Evolutionary conservation across 768 basidiomycete genomes (phyloP), one percentile per base, ranked within the genome.

Genomic region (Hortiboletus flavorubellus): DNA sequence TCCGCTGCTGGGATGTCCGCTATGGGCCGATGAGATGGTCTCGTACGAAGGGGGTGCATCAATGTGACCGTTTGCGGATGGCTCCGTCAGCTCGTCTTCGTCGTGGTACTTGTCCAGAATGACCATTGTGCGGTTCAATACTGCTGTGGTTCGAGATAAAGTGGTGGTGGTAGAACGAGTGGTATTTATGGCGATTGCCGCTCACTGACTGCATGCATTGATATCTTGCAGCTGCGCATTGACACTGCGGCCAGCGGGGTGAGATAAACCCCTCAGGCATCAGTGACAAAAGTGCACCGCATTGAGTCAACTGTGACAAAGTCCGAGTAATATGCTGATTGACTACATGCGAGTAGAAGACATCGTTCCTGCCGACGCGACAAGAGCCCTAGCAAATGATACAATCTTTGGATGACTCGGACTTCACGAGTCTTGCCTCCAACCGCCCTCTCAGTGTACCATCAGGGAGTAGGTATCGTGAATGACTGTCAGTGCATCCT

Each of bases 221-320:
- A 51, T 16, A 33, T 26, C 26, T 15, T 12, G 29, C n/a, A 33
- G 31, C 38, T 26, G n/a, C 11, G 31, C 41, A 18, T 40, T 55
- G 54, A 26, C 26, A 26, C 26, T 26, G 26, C 26, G 26, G 26
- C 26, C 54, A 50, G 54, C 16, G 37, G 31, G 35, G 15, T 8
- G 14, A 5, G 3, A 34, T 39, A 16, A 40, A 1, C 26, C 35
- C 53, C 39, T 60, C 64, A 68, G 77, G 8, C 53, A 33, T 60
- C 64, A 68, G 77, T 8, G 82, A 79, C 7, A 80, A 80, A 0
- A 80, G 75, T 59, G 46, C 43, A 82, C 83, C 46, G 78, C 70
- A 56, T 55, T 5, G 26, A 26, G 26, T 26, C 26, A 26, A 26
- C 5, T 45, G 30, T 15, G 18, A 48, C 29, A 43, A 9, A 18